These are phyloP conservation scores for Stagonosporopsis vannaccii DNA, from an alignment of 2,329 filamentous ascomycete genomes.

Conservation along the genomic window DNA sequence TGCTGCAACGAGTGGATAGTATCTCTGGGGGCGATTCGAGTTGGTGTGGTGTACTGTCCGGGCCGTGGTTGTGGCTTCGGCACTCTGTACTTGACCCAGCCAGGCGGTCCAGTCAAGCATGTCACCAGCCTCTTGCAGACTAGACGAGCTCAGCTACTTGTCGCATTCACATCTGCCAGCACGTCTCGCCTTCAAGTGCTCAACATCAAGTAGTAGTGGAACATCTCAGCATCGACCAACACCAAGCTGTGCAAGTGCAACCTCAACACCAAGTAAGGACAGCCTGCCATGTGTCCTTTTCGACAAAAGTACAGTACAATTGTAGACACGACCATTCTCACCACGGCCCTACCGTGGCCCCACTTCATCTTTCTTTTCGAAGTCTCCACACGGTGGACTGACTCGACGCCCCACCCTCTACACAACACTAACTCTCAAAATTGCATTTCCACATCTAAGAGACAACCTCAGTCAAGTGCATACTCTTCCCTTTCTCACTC, in stretches of 20 bases:
- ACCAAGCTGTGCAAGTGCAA: neutral
- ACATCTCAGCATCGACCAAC: too few relatives aligned
- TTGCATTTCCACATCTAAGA: too few relatives aligned
- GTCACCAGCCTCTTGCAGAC: neutral
- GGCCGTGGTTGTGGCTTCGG: slow-evolving; percentile 1
- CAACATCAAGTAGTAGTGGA: neutral
- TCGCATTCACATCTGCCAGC: too few relatives aligned
- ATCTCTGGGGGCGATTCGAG: neutral
- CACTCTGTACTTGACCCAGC: slow-evolving; percentile 1
- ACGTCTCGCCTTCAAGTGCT: neutral
- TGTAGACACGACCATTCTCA: neutral
- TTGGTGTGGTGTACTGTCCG: slow-evolving; percentile 8
- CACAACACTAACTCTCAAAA: neutral
- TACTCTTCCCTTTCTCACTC: too few relatives aligned
- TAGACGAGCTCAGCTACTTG: too few relatives aligned
- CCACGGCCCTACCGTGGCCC: neutral
- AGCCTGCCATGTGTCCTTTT: neutral
- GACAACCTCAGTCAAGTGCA: neutral
- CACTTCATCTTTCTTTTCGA: neutral
- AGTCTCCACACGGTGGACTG: neutral
- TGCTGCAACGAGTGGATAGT: slow-evolving; percentile 1
- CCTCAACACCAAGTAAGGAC: neutral
- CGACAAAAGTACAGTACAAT: neutral
- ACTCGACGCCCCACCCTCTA: slow-evolving; percentile 4
- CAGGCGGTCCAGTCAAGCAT: neutral